phyloP scores from a whole-genome alignment of 2,329 filamentous ascomycete species.

The Zasmidium cellare region DNA sequence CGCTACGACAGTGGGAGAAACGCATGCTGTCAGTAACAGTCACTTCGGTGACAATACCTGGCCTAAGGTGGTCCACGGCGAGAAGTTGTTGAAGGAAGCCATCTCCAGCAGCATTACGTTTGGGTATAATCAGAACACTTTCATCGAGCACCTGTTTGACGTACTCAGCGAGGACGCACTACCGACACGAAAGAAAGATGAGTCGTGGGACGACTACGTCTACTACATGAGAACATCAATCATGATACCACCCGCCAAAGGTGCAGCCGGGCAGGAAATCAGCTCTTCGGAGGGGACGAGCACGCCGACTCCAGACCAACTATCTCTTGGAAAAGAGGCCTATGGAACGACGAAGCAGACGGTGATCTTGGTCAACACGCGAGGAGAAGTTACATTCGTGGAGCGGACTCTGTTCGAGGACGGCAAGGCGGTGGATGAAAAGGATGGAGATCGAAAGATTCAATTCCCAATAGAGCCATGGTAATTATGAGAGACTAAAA shows the following conservation, averaged over 20 bases:
- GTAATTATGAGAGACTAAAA: conserved; percentile 8
- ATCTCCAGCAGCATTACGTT: conserved; percentile 45
- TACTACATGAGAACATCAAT: conserved; percentile 60
- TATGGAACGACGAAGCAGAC: conserved; percentile 69
- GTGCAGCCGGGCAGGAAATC: conserved; percentile 40
- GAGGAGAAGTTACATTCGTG: conserved; percentile 61
- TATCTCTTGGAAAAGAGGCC: conserved; percentile 39
- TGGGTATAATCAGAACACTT: conserved; percentile 47
- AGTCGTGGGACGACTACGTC: conserved; percentile 57
- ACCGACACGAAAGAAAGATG: conserved; percentile 50
- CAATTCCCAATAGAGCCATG: conserved; percentile 51
- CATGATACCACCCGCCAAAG: conserved; percentile 59
- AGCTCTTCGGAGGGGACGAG: conserved; percentile 37
- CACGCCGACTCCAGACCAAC: conserved; percentile 23
- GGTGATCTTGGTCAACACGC: conserved; percentile 56
- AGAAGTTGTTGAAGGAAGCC: conserved; percentile 52
- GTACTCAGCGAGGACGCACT: conserved; percentile 58
- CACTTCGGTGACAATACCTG: conserved; percentile 59
- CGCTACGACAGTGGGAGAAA: conserved; percentile 50
- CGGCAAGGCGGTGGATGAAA: conserved; percentile 47
- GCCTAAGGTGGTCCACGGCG: conserved; percentile 62
- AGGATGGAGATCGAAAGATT: conserved; percentile 49
- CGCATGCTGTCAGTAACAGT: conserved; percentile 62
- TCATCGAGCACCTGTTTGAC: conserved; percentile 54
- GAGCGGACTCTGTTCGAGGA: conserved; percentile 63